phyloP scores from a whole-genome alignment of 768 basidiomycete genomes.

The Phanerochaete carnosa region DNA sequence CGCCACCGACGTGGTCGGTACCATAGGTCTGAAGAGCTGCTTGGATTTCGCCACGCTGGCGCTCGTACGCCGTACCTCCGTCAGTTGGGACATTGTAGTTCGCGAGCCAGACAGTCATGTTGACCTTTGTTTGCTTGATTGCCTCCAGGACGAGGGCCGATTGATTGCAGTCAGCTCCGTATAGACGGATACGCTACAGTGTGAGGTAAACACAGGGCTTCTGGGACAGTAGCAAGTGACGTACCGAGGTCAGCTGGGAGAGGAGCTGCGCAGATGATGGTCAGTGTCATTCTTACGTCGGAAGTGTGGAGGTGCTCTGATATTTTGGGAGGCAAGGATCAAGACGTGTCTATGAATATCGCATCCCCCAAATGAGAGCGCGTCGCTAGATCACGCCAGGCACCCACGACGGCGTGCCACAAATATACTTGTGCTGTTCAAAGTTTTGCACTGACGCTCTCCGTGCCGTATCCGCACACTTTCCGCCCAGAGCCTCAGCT shows the following conservation, averaged over 20 bases:
- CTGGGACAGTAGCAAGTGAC: constrained; percentile 5
- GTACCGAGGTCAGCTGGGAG: constrained; percentile 74
- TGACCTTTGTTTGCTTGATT: constrained; percentile 84
- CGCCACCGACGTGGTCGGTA: constrained; percentile 65
- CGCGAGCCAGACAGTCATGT: constrained; percentile 77
- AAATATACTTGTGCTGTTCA: too few relatives aligned
- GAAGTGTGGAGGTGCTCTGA: too few relatives aligned
- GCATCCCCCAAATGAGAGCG: too few relatives aligned
- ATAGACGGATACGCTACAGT: constrained; percentile 64
- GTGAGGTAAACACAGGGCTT: neutral
- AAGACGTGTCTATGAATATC: too few relatives aligned
- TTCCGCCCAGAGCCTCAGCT: too few relatives aligned
- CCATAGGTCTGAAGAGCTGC: constrained; percentile 76
- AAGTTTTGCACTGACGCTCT: too few relatives aligned
- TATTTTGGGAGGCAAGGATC: too few relatives aligned
- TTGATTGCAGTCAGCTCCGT: constrained; percentile 87
- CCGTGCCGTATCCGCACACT: too few relatives aligned
- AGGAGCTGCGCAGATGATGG: constrained; percentile 46
- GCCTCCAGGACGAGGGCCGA: constrained; percentile 82
- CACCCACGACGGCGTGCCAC: too few relatives aligned
- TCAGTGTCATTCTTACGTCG: neutral
- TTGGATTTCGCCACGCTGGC: constrained; percentile 69
- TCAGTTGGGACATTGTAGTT: constrained; percentile 66
- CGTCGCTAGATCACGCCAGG: too few relatives aligned
- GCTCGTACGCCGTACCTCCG: constrained; percentile 58